Evolutionary conservation across 768 basidiomycete species (phyloP), one percentile per base, ranked within the genome.

Genomic region (Postia placenta): DNA sequence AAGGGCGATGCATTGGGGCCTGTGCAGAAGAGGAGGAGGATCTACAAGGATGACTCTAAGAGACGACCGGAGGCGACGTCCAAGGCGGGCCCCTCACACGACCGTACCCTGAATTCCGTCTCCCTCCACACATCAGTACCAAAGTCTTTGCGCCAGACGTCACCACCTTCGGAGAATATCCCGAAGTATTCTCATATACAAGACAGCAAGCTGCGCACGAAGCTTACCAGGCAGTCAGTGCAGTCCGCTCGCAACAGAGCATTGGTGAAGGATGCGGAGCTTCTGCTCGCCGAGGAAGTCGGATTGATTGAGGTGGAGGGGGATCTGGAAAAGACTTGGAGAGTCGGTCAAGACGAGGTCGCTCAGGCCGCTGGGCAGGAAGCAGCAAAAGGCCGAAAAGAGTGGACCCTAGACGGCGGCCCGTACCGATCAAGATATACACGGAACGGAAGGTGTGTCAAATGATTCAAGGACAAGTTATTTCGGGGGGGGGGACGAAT

Each of bases 321-420:
- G 2, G 81, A 79, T 46, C 74, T 97, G 67, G 96, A 98, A 62
- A 68, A 79, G 61, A 97, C 95, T 5, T 98, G 92, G 93, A 74
- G 90, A 50, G 75, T 92, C 6, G 73, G 78, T 0, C 96, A 98
- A 69, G 72, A 74, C 6, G 93, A 94, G 52, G 85, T 98, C 51
- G 69, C 71, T 11, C 54, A 74, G 42, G 72, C 73, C 19, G 74
- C 88, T 40, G 81, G 92, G 0, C 70, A 74, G 52, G 93, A 94
- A 57, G 89, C 90, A 11, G 80, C 82, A 11, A 75, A 69, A 43
- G 89, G 92, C 15, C 70, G 85, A 40, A 81, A 76, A 60, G 91
- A 93, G 62, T 79, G 87, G 70, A 82, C 76, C 50, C 67, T 99
- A 37, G 89, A 94, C 51, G 85, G 85, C 11, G 95, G 95, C 0